Percentiles rank a stretch among this genome's conserved stretches.
Conservation (phyloP, 2,329 filamentous ascomycete species). For the Aspergillus persii region DNA sequence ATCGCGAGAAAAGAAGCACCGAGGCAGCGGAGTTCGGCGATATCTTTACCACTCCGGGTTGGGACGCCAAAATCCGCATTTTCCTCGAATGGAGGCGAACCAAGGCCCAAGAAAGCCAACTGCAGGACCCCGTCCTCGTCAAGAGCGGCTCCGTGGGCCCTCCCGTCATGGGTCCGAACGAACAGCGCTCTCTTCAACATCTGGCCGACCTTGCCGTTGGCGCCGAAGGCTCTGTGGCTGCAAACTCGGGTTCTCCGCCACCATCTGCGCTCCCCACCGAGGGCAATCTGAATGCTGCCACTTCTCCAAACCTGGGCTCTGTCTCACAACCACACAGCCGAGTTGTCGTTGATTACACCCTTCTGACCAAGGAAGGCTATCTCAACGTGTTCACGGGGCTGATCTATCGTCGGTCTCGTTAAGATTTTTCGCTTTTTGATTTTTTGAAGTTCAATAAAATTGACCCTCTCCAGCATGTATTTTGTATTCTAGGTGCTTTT, state of each 20-base stretch:
- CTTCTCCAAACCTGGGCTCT: conserved; percentile 26
- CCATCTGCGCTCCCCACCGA: conserved; percentile 25
- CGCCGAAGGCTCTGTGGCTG: conserved; percentile 38
- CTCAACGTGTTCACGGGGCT: conserved; percentile 41
- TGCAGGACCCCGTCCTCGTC: conserved; percentile 24
- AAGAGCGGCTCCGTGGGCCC: conserved; percentile 24
- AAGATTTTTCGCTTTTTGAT: not conserved
- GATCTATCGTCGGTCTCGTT: conserved; percentile 33
- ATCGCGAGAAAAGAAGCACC: conserved; percentile 37
- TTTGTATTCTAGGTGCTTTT: conserved; percentile 1
- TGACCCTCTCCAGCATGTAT: not conserved
- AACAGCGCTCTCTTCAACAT: conserved; percentile 45
- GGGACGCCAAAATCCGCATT: conserved; percentile 41
- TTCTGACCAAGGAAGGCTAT: conserved; percentile 42
- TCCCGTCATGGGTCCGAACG: conserved; percentile 40
- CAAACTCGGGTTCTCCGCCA: conserved; percentile 28
- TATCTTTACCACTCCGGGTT: conserved; percentile 39
- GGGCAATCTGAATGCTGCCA: conserved; percentile 23
- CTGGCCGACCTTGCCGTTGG: conserved; percentile 45
- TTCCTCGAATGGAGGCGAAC: conserved; percentile 40
- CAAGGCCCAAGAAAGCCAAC: conserved; percentile 33
- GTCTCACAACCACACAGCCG: conserved; percentile 29
- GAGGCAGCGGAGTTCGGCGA: conserved; percentile 36
- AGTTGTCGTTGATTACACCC: conserved; percentile 39
- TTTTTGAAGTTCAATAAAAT: not conserved